Base-by-base conservation (phyloP, 2,329 filamentous ascomycete genomes). In the Alternaria sp. region DNA sequence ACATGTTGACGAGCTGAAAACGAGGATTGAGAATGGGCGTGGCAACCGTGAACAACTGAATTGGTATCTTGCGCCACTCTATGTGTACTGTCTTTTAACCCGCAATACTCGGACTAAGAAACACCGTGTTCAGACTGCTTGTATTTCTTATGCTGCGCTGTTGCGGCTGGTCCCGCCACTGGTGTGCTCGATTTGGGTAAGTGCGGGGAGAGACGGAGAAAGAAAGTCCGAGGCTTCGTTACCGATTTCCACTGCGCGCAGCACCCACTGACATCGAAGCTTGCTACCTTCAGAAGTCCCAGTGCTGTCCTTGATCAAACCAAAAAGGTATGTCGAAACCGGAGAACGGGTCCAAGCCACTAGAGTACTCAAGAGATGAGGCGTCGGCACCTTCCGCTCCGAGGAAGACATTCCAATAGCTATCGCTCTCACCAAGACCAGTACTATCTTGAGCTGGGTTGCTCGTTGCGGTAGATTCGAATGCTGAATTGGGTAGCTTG, bases 271-370 rank as follows among this genome's bases (percentile, higher is more conserved):
- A 50, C 20, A 14, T 7, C 14, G 46, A 16, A 10, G 20, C 30
- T 55, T 61, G 48, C 28, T 64, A 62, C 36, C 67, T 66, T 22
- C 69, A 34, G 41, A 72, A 69, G 12, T 71, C 63, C 57, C 64
- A 69, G 54, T 76, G 70, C 53, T 77, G 72, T 56, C 77, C 75
- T 51, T 78, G 72, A 6, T 74, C 75, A 36, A 77, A 67, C 75
- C 74, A 77, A 48, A 78, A 77, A 0, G 76, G 74, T 30, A 78
- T 78, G 46, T 78, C 76, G 40, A 77, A 78, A 5, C 74, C 74
- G 25, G 74, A 65, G 27, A 77, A 78, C 3, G 71, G 65, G 44
- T 78, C 74, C 11, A 65, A 51, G 16, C 64, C 56, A 30, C 70
- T 62, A 3, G 36, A 43, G 11, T 54, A 59, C 11, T 58, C 57